Evolutionary conservation across 345 rosid species (phyloP).

Genomic region (Ceriops decandra): DNA sequence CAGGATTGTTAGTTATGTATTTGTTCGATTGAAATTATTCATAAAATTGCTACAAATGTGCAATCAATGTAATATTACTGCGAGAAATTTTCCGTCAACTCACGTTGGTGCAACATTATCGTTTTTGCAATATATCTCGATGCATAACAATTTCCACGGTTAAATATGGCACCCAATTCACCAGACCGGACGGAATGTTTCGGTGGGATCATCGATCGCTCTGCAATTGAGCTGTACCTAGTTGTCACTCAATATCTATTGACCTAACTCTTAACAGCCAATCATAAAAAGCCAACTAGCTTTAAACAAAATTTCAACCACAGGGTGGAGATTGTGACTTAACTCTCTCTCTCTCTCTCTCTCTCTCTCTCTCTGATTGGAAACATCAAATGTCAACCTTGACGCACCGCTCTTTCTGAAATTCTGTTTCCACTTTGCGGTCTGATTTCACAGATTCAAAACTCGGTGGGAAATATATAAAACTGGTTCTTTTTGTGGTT

Average conservation of each 20-base stretch:
- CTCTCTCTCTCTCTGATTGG: conserved; percentile 16
- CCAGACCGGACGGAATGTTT: conserved; percentile 3
- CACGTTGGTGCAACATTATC: no score
- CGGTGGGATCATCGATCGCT: conserved; percentile 10
- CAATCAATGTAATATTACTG: no score
- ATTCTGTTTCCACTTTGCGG: conserved; percentile 15
- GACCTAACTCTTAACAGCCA: neutral
- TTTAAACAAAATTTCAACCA: neutral
- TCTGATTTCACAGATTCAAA: conserved; percentile 14
- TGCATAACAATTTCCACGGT: no score
- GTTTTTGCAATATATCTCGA: no score
- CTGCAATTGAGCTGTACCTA: conserved; percentile 47
- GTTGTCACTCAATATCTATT: conserved; percentile 34
- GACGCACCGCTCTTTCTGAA: conserved; percentile 9
- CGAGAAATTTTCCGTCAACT: no score
- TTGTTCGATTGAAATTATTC: no score
- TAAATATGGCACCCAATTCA: neutral
- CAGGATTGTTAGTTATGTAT: no score
- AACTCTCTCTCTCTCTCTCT: conserved; percentile 1
- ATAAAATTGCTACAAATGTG: no score
- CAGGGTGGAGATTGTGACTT: neutral
- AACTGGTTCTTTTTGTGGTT: neutral
- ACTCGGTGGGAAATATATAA: neutral
- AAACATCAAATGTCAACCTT: conserved; percentile 19
- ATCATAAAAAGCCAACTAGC: neutral